Evolutionary conservation across 305 asterid species (phyloP), one percentile per base, ranked within the genome.

Genomic region (Solanum hybrid): DNA sequence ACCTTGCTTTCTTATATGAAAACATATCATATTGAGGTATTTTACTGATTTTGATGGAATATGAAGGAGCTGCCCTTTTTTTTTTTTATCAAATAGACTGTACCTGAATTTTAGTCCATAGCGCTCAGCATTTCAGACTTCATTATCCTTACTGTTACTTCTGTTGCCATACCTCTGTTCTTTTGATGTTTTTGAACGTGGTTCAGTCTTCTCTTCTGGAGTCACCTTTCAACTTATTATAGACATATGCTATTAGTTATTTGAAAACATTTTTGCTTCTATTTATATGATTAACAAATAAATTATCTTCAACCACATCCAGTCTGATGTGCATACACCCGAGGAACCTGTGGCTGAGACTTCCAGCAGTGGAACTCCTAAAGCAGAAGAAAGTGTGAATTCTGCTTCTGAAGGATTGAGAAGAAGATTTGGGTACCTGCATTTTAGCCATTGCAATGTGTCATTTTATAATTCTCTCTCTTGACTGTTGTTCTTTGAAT

Each of bases 401-500:
- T 91, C 96, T 79, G 91, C 94, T 86, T 92, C 94, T 79, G 92
- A 90, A 92, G 99, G 99, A 89, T 93, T 96, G 92, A 94, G 99
- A 92, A 94, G 97, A 93, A 96, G 99, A 93, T 10, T 89, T 90
- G 93, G 91, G 99, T 97, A 93, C 72, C 91, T 77, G 92, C 88
- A 69, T 20, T 85, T 51, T 79, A 6, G 64, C 26, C 88, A 26
- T 75, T 86, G 38, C 89, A 64, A 42, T 87, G 51, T 85, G 32
- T 51, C 89, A 2, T 86, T 75, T 87, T 90, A 20, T 89, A 81
- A 81, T 20, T 79, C 27, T 40, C 27, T 36, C 81, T 82, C 91
- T 89, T 34, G 79, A 84, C 78, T 0, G 82, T 84, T 93, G 80
- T 75, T 88, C 42, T 88, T 90, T 79, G 84, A 81, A 89, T 91